Evolutionary conservation across 345 rosid genomes (phyloP), one percentile per base, ranked within the genome.

Genomic region (Reutealis trisperma): DNA sequence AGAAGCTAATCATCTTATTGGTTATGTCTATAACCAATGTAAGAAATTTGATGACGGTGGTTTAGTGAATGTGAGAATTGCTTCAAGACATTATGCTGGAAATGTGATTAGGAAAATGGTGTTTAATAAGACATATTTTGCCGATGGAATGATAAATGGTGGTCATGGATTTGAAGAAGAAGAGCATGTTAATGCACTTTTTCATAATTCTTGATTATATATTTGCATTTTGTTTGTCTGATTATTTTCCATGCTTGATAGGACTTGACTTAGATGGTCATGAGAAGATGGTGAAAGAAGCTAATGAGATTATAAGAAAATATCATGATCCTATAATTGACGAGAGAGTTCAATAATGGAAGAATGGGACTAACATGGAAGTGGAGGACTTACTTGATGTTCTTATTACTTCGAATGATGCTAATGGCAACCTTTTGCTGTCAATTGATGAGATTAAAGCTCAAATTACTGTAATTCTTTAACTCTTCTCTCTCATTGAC

Each of bases 141-240:
- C 84, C 0, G 7, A 70, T 12, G 83, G 74, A 52, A 44, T 1
- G 45, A 24, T 24, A 5, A 78, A 78, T 49, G 79, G 83, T 14
- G 84, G 83, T 2, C 84, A 82, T 19, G 81, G 82, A 14, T 0
- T 18, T 14, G 84, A 83, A 34, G 86, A 83, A 67, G 71, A 54
- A 60, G 63, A 83, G 60, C 84, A 85, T 25, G 80, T 88, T 25
- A 71, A 84, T 57, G 90, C 94, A 4, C 24, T n/a, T 88, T 47
- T 86, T 90, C 72, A 82, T 63, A 9, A 61, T 57, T 41, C 78
- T 90, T 42, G 57, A 58, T 18, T 71, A 82, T 63, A 9, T 84
- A 5, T 86, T 67, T 24, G 77, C 94, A 0, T 90, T 87, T 63
- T 84, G 87, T 55, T 42, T 87, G 24, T 88, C 91, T 0, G 90